Conservation (phyloP, 768 basidiomycete species). For the Scleroderma citrinum region DNA sequence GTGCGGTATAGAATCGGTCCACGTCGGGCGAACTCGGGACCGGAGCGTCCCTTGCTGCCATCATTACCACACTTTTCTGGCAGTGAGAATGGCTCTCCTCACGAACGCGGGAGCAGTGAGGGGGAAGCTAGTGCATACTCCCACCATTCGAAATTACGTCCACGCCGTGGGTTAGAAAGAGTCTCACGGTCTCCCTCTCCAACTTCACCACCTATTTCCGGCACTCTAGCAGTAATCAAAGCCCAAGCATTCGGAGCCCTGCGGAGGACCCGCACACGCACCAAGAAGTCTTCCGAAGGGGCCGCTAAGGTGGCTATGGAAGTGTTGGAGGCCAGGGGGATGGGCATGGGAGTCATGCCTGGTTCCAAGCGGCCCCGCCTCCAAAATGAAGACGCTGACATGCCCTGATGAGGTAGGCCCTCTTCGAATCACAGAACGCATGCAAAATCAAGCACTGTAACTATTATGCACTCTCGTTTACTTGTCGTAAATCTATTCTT, state of each 20-base stretch:
- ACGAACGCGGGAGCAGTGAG: conserved; percentile 52
- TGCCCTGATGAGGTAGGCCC: conserved; percentile 24
- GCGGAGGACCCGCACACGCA: conserved; percentile 68
- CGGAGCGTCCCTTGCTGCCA: conserved; percentile 45
- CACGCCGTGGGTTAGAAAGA: conserved; percentile 44
- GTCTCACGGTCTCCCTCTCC: conserved; percentile 45
- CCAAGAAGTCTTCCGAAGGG: conserved; percentile 66
- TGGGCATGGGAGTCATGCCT: conserved; percentile 43
- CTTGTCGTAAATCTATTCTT: conserved; percentile 15
- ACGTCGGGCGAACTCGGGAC: conserved; percentile 42
- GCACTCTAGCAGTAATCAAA: conserved; percentile 86
- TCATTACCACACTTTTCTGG: conserved; percentile 42
- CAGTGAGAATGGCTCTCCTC: conserved; percentile 46
- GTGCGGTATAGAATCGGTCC: conserved; percentile 55
- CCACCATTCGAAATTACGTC: conserved; percentile 37
- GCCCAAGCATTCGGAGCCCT: conserved; percentile 85
- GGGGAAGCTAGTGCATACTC: conserved; percentile 44
- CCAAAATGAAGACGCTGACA: conserved; percentile 47
- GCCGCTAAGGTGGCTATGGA: conserved; percentile 73
- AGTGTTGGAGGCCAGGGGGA: conserved; percentile 76
- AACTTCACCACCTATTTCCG: conserved; percentile 49
- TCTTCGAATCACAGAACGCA: conserved; percentile 6
- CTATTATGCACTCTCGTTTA: conserved; percentile 22
- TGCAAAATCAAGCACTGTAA: conserved; percentile 17
- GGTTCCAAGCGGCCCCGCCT: conserved; percentile 40